A percentile compares a stretch with the other conserved stretches of the same genome.
Evolutionary conservation across 2,329 filamentous ascomycete genomes (phyloP).

Genomic region (Knufia petricola): DNA sequence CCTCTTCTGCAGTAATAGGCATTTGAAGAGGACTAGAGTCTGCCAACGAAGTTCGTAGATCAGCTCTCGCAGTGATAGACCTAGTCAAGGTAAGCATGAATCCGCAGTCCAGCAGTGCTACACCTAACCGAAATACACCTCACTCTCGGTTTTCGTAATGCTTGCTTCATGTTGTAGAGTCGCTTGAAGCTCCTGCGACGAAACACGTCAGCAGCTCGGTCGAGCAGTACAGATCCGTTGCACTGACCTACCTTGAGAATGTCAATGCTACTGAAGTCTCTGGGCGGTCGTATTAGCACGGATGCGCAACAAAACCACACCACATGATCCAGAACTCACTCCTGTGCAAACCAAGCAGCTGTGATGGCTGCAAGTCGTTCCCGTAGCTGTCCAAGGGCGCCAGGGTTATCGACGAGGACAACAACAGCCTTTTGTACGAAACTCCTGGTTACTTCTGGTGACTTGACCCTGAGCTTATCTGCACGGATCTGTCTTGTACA

Average conservation of each 20-base stretch:
- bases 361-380: constrained; percentile 86
- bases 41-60: constrained; percentile 93
- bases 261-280: constrained; percentile 81
- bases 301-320: constrained; percentile 9
- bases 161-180: constrained; percentile 55
- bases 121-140: constrained; percentile 75
- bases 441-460: constrained; percentile 85
- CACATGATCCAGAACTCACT: constrained; percentile 33
- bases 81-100: constrained; percentile 28
- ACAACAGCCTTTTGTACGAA: constrained; percentile 98
- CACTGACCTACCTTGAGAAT: constrained; percentile 56
- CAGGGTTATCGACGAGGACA: constrained; percentile 82
- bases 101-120: not conserved
- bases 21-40: constrained; percentile 88
- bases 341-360: constrained; percentile 91
- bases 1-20: constrained; percentile 87
- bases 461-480: constrained; percentile 63
- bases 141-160: constrained; percentile 62
- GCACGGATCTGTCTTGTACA: constrained; percentile 89
- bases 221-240: not conserved
- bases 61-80: constrained; percentile 72
- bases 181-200: constrained; percentile 70
- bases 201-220: constrained; percentile 12
- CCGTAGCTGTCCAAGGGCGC: constrained; percentile 80
- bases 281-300: constrained; percentile 23